A percentile compares a stretch with the other conserved stretches of the same genome.
Evolutionary conservation across 2,329 filamentous ascomycete genomes (phyloP).

Genomic region (Colletotrichum kahawae): DNA sequence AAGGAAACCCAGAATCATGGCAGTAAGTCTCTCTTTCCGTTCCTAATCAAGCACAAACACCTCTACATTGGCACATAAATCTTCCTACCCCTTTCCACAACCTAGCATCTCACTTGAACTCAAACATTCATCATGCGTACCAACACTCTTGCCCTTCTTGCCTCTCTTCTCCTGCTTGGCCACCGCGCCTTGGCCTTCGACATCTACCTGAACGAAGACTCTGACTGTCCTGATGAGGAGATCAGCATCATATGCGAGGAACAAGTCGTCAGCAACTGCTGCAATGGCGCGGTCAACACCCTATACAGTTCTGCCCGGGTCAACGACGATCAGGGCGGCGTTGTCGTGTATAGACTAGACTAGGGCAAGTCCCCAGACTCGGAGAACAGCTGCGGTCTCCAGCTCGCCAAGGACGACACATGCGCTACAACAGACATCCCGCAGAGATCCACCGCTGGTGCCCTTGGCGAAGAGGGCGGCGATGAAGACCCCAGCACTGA

Average conservation of each 20-base stretch:
- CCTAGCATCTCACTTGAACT: rapidly evolving
- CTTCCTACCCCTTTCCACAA: rapidly evolving
- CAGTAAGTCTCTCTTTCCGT: not conserved
- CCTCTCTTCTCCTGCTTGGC: not conserved
- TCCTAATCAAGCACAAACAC: not conserved
- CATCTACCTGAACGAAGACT: not conserved
- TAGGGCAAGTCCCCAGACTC: not conserved
- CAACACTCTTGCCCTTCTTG: not conserved
- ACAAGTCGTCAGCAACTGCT: not conserved
- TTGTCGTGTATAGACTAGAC: not conserved
- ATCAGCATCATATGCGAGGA: not conserved
- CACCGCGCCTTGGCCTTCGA: not conserved
- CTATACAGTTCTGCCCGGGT: not conserved
- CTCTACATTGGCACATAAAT: not conserved
- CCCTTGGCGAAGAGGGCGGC: not conserved
- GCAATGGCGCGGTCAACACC: not conserved
- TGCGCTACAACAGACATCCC: not conserved
- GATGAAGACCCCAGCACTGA: not conserved
- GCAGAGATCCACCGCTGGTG: not conserved
- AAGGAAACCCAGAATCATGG: not conserved
- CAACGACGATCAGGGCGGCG: not conserved
- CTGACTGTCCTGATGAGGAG: not conserved
- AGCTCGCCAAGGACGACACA: not conserved
- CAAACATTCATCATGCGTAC: not conserved
- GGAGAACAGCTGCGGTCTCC: not conserved